Conservation (phyloP, 257 asterid genomes). For the Solanum pennellii region DNA sequence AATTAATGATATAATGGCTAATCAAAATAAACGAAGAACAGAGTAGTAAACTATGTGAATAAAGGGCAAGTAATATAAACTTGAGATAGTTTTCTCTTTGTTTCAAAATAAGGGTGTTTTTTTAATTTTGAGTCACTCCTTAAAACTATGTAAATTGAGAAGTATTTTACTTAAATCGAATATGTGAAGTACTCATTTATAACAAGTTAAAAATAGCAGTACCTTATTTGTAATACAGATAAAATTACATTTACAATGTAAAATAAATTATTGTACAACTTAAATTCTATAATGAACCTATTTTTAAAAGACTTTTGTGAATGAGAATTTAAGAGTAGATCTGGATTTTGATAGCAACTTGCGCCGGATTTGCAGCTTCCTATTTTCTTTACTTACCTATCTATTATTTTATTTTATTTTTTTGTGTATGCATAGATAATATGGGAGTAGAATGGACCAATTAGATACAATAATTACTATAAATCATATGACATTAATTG, state of each 20-base stretch:
- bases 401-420: neutral
- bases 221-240: neutral
- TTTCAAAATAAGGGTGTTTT: neutral
- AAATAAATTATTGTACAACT: neutral
- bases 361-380: constrained; percentile 1
- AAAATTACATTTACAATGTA: neutral
- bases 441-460: neutral
- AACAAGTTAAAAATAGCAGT: neutral
- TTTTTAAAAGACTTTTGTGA: neutral
- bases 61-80: rapidly evolving
- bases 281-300: neutral
- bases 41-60: neutral
- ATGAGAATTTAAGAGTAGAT: neutral
- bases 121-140: rapidly evolving
- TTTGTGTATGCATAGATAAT: neutral
- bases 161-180: neutral
- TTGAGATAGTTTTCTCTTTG: too few species aligned
- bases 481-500: neutral
- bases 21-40: neutral
- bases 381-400: neutral
- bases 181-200: neutral
- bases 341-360: neutral
- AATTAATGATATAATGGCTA: rapidly evolving
- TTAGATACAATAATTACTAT: neutral
- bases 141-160: neutral